These are phyloP conservation scores for Wickerhamiella sergipiensis DNA, from an alignment of 805 yeast species.

Conservation along the genomic window DNA sequence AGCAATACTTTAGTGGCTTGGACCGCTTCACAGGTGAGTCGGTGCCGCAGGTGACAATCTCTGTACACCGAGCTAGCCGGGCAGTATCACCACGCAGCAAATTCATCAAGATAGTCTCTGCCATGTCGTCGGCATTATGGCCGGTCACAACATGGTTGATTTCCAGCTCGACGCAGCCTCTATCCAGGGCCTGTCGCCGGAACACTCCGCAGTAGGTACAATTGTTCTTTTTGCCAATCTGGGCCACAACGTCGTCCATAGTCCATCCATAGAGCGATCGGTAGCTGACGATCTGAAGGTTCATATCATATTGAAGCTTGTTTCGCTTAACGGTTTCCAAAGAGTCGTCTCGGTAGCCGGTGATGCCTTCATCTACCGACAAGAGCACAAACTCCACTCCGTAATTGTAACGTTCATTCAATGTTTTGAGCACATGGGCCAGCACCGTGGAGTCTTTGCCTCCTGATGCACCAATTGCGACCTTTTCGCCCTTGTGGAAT, in stretches of 20 bases:
- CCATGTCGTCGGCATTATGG: constrained; percentile 98
- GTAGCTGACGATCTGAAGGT: constrained; percentile 69
- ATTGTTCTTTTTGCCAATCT: constrained; percentile 85
- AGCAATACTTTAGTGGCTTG: constrained; percentile 90
- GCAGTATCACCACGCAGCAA: constrained; percentile 91
- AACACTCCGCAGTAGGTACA: constrained; percentile 98
- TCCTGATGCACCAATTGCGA: constrained; percentile 97
- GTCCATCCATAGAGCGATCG: constrained; percentile 91
- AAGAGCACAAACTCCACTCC: constrained; percentile 74
- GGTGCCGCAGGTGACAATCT: constrained; percentile 71
- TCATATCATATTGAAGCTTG: constrained; percentile 70
- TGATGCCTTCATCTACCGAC: constrained; percentile 92
- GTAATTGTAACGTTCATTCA: constrained; percentile 79
- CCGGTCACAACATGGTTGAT: constrained; percentile 93
- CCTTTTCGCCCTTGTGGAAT: constrained; percentile 68
- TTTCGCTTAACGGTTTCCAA: constrained; percentile 93
- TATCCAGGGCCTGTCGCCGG: constrained; percentile 87
- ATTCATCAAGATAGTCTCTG: constrained; percentile 95
- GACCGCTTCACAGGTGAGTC: constrained; percentile 73
- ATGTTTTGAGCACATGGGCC: constrained; percentile 72
- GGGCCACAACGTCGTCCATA: constrained; percentile 93
- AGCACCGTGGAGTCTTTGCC: constrained; percentile 96
- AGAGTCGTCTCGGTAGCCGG: constrained; percentile 94
- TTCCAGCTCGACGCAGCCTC: constrained; percentile 82
- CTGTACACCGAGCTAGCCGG: constrained; percentile 74